phyloP scores from a whole-genome alignment of 768 basidiomycete species.

The Russula foetens region DNA sequence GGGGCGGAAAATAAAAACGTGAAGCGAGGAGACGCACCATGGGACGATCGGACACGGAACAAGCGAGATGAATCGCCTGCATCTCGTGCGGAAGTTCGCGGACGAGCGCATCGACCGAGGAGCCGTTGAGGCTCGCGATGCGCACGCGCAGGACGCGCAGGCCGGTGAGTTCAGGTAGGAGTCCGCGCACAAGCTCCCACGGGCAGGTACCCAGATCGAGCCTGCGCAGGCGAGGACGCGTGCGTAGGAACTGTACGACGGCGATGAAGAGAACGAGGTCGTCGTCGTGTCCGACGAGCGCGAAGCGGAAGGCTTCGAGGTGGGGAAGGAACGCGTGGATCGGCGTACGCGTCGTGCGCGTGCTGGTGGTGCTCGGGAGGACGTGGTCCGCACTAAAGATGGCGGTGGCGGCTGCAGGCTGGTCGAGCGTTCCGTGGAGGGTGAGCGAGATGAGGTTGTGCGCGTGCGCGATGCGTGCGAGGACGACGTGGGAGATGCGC shows the following conservation, averaged over 20 bases:
- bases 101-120: slow-evolving; percentile 33
- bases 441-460: slow-evolving; percentile 54
- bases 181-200: slow-evolving; percentile 46
- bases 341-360: background rate
- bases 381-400: slow-evolving; percentile 57
- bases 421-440: slow-evolving; percentile 57
- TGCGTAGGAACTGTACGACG: slow-evolving; percentile 46
- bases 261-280: slow-evolving; percentile 43
- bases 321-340: slow-evolving; percentile 54
- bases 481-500: slow-evolving; percentile 53
- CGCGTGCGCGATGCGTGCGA: slow-evolving; percentile 55
- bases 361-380: slow-evolving; percentile 33
- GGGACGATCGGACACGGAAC: slow-evolving; percentile 41
- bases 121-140: slow-evolving; percentile 41
- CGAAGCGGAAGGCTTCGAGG: slow-evolving; percentile 54
- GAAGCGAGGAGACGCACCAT: slow-evolving; percentile 32
- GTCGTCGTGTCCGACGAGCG: slow-evolving; percentile 57
- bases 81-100: slow-evolving; percentile 31
- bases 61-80: slow-evolving; percentile 46
- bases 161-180: slow-evolving; percentile 43
- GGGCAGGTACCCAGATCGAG: slow-evolving; percentile 60
- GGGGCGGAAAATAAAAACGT: background rate
- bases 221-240: slow-evolving; percentile 40
- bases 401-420: slow-evolving; percentile 46
- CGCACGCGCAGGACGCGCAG: slow-evolving; percentile 51